These are phyloP conservation scores for Collybia sp. DNA, from an alignment of 768 basidiomycete genomes.

Conservation along the genomic window DNA sequence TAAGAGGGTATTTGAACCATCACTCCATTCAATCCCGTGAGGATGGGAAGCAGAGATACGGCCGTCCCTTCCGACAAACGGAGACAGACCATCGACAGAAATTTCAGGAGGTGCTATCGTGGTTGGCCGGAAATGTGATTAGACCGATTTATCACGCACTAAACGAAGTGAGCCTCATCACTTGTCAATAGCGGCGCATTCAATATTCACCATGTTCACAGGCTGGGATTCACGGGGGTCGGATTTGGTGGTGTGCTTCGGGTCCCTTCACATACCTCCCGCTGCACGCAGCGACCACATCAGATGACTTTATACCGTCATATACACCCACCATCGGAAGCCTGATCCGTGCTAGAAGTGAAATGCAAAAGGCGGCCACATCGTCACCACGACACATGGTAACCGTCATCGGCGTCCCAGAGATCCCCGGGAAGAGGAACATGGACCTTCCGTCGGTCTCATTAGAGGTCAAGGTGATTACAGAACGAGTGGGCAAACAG, in stretches of 20 bases:
- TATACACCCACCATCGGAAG: constrained; percentile 4
- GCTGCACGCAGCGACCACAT: constrained; percentile 4
- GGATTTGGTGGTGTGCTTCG: constrained; percentile 2
- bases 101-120: not conserved
- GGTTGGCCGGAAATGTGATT: not conserved
- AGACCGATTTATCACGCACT: not conserved
- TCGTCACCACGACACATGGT: not conserved
- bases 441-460: not conserved
- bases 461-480: not conserved
- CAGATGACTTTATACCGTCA: constrained; percentile 3
- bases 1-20: not conserved
- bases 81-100: not conserved
- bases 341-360: constrained; percentile 3
- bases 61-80: not conserved
- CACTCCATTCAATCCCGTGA: not conserved
- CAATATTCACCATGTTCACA: not conserved
- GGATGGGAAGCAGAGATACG: not conserved
- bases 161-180: not conserved
- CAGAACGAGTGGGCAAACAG: not conserved
- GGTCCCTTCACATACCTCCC: constrained; percentile 1
- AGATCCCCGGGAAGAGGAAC: not conserved
- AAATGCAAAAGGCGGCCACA: not conserved
- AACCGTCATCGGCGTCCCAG: not conserved
- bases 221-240: not conserved
- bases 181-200: not conserved